These are phyloP conservation scores for Magnolia officinalis DNA, from an alignment of 164 flowering plant species.

Conservation along the genomic window DNA sequence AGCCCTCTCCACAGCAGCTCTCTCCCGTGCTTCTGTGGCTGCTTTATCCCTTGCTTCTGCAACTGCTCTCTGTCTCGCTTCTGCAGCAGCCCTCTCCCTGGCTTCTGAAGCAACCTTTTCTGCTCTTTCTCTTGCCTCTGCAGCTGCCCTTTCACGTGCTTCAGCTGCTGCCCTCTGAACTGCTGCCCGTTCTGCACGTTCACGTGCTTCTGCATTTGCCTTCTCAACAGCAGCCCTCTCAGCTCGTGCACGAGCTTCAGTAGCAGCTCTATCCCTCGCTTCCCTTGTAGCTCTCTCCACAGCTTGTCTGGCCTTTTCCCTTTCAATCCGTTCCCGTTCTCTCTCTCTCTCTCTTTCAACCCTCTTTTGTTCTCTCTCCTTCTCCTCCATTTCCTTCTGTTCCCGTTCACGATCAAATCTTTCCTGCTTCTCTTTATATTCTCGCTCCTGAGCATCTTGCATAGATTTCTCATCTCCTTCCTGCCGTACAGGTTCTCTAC, in stretches of 20 bases:
- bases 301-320: slow-evolving; percentile 73
- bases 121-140: slow-evolving; percentile 74
- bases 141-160: slow-evolving; percentile 88
- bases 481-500: slow-evolving; percentile 46
- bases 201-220: slow-evolving; percentile 77
- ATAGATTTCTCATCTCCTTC: slow-evolving; percentile 47
- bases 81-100: slow-evolving; percentile 46
- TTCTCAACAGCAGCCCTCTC: slow-evolving; percentile 89
- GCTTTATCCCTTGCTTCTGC: slow-evolving; percentile 54
- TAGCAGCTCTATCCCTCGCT: slow-evolving; percentile 75
- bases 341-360: slow-evolving; percentile 53
- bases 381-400: slow-evolving; percentile 64
- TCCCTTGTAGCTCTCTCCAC: slow-evolving; percentile 85
- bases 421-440: slow-evolving; percentile 55
- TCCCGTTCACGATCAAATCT: slow-evolving; percentile 50
- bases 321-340: slow-evolving; percentile 32
- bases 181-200: slow-evolving; percentile 80
- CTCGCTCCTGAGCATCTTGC: slow-evolving; percentile 49
- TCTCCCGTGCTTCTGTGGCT: slow-evolving; percentile 37
- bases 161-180: slow-evolving; percentile 91
- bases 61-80: slow-evolving; percentile 9
- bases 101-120: slow-evolving; percentile 86
- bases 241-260: slow-evolving; percentile 73
- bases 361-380: slow-evolving; percentile 56
- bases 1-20: slow-evolving; percentile 48